A percentile compares a stretch with the other conserved stretches of the same genome.
These are phyloP conservation scores for Tillandsia leiboldiana DNA, from an alignment of 176 grass and related monocot species.

Conservation along the genomic window DNA sequence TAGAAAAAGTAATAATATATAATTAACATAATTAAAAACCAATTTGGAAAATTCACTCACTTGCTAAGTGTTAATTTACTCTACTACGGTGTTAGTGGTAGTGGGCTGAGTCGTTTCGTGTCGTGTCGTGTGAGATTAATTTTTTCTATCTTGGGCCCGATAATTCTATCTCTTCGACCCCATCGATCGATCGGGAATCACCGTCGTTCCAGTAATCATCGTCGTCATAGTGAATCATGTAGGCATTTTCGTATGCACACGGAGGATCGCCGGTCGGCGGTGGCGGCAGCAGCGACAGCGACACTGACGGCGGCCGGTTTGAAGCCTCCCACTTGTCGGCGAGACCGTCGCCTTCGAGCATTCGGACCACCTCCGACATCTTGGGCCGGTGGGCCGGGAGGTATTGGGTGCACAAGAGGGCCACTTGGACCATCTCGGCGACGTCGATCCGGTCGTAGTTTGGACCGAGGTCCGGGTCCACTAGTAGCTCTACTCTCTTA, in stretches of 20 bases:
- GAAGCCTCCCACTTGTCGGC: slow-evolving; percentile 71
- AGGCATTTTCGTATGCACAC: slow-evolving; percentile 17
- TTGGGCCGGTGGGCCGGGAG: slow-evolving; percentile 59
- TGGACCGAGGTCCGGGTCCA: slow-evolving; percentile 43
- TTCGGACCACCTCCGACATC: slow-evolving; percentile 67
- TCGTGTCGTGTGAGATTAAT: neutral
- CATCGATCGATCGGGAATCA: slow-evolving; percentile 35
- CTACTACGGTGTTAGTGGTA: slow-evolving; percentile 1
- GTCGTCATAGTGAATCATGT: slow-evolving; percentile 40
- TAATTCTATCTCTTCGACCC: slow-evolving; percentile 73
- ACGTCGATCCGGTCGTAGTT: slow-evolving; percentile 63
- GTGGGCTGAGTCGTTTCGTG: neutral
- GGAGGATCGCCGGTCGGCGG: slow-evolving; percentile 32
- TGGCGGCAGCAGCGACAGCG: slow-evolving; percentile 4
- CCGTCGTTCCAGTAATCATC: slow-evolving; percentile 9
- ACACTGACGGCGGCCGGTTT: slow-evolving; percentile 10
- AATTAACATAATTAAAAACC: neutral
- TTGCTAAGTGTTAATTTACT: neutral
- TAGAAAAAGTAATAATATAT: neutral
- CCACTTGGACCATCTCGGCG: slow-evolving; percentile 61
- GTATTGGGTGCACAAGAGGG: slow-evolving; percentile 61
- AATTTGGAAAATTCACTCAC: neutral
- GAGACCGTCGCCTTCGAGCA: slow-evolving; percentile 75
- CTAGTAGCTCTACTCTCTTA: slow-evolving; percentile 46
- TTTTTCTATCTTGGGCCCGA: slow-evolving; percentile 54